Evolutionary conservation across 1,284 basidiomycete species (phyloP).

Genomic region (Fomitopsis pinicola): DNA sequence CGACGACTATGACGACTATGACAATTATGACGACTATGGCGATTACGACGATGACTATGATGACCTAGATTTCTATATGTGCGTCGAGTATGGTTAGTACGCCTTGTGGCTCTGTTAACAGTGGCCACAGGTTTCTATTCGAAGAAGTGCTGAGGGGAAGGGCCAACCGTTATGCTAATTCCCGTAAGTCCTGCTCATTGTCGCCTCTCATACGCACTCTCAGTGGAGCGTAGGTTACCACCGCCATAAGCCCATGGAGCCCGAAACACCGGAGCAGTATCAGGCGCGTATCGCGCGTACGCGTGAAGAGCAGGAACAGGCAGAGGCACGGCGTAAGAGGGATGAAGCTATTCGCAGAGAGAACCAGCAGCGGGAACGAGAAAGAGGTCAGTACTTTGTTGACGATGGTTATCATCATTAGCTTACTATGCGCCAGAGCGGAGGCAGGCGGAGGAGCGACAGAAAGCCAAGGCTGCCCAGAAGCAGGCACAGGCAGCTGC

Average conservation of each 20-base stretch:
- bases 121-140: constrained; percentile 38
- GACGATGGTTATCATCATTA: neutral
- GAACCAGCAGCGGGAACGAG: constrained; percentile 43
- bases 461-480: constrained; percentile 46
- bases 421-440: constrained; percentile 33
- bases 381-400: constrained; percentile 37
- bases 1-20: constrained; percentile 20
- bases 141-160: constrained; percentile 40
- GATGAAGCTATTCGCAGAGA: constrained; percentile 44
- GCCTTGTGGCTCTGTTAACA: neutral
- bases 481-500: constrained; percentile 54
- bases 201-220: neutral
- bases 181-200: constrained; percentile 19
- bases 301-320: constrained; percentile 50
- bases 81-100: constrained; percentile 11
- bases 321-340: constrained; percentile 43
- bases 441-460: constrained; percentile 49
- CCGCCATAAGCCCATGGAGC: constrained; percentile 14
- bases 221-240: constrained; percentile 6
- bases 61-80: constrained; percentile 42
- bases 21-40: constrained; percentile 31
- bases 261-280: constrained; percentile 47
- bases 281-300: constrained; percentile 43
- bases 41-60: constrained; percentile 27
- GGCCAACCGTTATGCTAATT: constrained; percentile 25